These are phyloP conservation scores for Zygoascus tannicola DNA, from an alignment of 805 yeast species.

Conservation along the genomic window DNA sequence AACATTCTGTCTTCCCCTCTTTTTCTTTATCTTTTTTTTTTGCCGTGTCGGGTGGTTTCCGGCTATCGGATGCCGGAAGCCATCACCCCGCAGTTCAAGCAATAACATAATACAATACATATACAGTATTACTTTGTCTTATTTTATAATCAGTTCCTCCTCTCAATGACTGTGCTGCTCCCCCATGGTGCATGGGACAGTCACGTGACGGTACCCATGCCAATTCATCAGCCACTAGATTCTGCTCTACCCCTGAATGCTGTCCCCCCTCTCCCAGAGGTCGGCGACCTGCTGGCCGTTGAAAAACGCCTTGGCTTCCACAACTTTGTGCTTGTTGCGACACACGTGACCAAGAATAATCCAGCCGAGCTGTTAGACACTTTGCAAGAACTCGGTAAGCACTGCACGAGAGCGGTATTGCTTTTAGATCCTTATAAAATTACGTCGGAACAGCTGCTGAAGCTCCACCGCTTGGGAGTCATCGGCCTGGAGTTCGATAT, in stretches of 20 bases:
- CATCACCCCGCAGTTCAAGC: too few relatives aligned
- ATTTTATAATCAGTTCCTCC: too few relatives aligned
- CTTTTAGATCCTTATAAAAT: constrained; percentile 6
- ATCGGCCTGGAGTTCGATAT: constrained; percentile 6
- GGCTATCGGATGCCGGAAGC: too few relatives aligned
- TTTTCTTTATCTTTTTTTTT: too few relatives aligned
- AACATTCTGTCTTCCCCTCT: too few relatives aligned
- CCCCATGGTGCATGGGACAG: constrained; percentile 8
- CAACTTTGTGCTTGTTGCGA: neutral
- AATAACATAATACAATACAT: too few relatives aligned
- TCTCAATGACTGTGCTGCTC: too few relatives aligned
- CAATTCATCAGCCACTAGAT: constrained; percentile 3
- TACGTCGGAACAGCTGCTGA: constrained; percentile 1
- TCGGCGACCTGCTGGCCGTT: neutral
- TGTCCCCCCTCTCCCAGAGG: neutral
- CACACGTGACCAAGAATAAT: neutral
- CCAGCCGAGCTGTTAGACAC: neutral
- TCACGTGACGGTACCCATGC: constrained; percentile 7
- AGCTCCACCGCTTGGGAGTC: constrained; percentile 6
- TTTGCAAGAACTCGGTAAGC: constrained; percentile 2
- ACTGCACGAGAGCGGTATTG: constrained; percentile 7
- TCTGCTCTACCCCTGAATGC: neutral
- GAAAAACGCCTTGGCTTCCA: neutral
- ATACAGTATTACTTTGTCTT: too few relatives aligned
- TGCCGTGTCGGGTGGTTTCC: too few relatives aligned